Percentiles rank a stretch among this genome's conserved stretches.
Evolutionary conservation across 108 stramenopile species (phyloP).

Genomic region (Asterionellopsis glacialis): DNA sequence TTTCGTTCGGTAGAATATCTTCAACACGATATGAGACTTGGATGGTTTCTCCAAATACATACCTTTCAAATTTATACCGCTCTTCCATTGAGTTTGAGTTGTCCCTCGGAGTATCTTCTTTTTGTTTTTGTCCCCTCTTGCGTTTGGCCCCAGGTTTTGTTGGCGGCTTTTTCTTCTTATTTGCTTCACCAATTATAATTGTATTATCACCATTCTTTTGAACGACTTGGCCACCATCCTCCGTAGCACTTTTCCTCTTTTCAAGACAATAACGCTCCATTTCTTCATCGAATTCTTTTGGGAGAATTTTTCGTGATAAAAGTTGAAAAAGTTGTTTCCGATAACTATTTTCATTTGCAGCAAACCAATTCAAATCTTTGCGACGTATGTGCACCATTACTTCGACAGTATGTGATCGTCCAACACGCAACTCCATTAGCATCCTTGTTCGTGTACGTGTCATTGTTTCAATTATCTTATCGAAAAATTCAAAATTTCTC

Average conservation of each 20-base stretch:
- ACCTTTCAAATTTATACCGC: constrained; percentile 2
- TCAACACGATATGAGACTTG: constrained; percentile 2
- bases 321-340: constrained; percentile 37
- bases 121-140: not conserved
- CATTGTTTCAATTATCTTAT: too few species aligned
- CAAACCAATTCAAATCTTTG: constrained; percentile 36
- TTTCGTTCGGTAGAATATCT: not conserved
- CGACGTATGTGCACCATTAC: constrained; percentile 35
- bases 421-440: constrained; percentile 37
- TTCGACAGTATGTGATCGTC: constrained; percentile 36
- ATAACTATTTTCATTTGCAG: constrained; percentile 14
- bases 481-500: too few species aligned
- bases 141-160: not conserved
- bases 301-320: constrained; percentile 27
- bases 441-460: constrained; percentile 18
- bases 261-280: constrained; percentile 23
- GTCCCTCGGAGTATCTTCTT: not conserved
- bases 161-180: not conserved
- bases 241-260: not conserved
- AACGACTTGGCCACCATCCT: not conserved
- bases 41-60: constrained; percentile 19
- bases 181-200: not conserved
- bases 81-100: too few species aligned
- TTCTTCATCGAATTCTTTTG: constrained; percentile 25
- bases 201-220: not conserved